Base-by-base conservation (phyloP, 2,329 filamentous ascomycete species). In the Pseudogymnoascus destructans region DNA sequence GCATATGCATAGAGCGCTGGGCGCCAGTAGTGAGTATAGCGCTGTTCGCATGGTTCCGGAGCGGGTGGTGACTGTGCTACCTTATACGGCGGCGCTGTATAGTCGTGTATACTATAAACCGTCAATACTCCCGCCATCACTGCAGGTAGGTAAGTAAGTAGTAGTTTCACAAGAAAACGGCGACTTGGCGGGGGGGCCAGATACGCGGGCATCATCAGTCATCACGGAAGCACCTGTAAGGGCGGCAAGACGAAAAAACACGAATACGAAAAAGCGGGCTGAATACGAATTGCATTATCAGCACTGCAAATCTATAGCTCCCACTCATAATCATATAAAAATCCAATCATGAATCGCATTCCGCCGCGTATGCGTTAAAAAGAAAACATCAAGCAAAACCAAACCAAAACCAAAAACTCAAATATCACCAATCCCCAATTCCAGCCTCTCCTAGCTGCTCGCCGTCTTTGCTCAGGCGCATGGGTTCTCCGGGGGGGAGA, bases 261-360 rank as follows among this genome's bases (percentile, higher is more conserved):
- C n/a, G 23, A 30, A 52, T 30, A 52, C 42, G 23, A 52, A 25
- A 17, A 38, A 15, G 46, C 25, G 25, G n/a, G 46, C 46, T 52
- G 46, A 52, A 52, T 17, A 52, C 25, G 25, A 52, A 52, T 52
- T 35, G 46, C 25, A 52, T 52, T 52, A 13, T 52, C 46, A 52
- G 46, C 46, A 19, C 25, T 30, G 46, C 46, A 52, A 52, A 52
- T 52, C 46, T 52, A 52, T 52, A 52, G 46, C 17, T 30, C 46
- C 46, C 46, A 52, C 46, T 52, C 46, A 52, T 52, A 52, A 52
- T 52, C 46, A 52, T 52, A 25, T 52, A 52, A 52, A 52, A 52
- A 19, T 52, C 46, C 46, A 52, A 52, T 52, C 46, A 52, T 52
- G 46, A 52, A 52, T 52, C 46, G 32, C 46, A 52, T 52, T 52